Evolutionary conservation across 352 stramenopile genomes (phyloP).

Genomic region (Pythium diclinum): DNA sequence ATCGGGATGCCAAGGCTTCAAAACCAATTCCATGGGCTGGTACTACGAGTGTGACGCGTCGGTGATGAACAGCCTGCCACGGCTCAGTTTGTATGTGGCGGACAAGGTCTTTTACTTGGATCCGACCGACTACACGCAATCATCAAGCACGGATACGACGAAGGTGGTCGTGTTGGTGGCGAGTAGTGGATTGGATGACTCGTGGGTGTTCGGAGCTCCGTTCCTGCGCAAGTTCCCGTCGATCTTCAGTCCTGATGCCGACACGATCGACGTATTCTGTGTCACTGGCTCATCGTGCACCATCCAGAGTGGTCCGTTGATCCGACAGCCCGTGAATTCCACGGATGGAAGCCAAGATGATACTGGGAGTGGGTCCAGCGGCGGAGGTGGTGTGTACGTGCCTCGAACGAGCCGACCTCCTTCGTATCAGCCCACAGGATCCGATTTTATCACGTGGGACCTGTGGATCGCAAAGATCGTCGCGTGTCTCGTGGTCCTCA

Average conservation of each 20-base stretch:
- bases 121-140: conserved; percentile 10
- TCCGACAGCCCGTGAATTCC: neutral
- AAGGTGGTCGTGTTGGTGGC: neutral
- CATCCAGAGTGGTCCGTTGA: neutral
- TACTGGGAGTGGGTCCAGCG: neutral
- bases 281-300: neutral
- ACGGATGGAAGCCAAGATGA: neutral
- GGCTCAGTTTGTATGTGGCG: conserved; percentile 1
- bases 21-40: neutral
- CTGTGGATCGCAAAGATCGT: neutral
- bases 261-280: conserved; percentile 8
- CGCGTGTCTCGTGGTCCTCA: neutral
- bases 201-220: neutral
- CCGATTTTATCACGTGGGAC: neutral
- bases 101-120: conserved; percentile 11
- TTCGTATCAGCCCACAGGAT: neutral
- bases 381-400: neutral
- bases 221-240: conserved; percentile 13
- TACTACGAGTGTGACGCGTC: conserved; percentile 6
- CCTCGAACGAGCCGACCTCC: neutral
- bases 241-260: neutral
- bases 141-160: neutral
- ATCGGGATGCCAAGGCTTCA: neutral
- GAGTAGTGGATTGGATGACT: neutral
- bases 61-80: conserved; percentile 7